Base-by-base conservation (phyloP, 768 basidiomycete species). In the Xanthoconium stramineum region DNA sequence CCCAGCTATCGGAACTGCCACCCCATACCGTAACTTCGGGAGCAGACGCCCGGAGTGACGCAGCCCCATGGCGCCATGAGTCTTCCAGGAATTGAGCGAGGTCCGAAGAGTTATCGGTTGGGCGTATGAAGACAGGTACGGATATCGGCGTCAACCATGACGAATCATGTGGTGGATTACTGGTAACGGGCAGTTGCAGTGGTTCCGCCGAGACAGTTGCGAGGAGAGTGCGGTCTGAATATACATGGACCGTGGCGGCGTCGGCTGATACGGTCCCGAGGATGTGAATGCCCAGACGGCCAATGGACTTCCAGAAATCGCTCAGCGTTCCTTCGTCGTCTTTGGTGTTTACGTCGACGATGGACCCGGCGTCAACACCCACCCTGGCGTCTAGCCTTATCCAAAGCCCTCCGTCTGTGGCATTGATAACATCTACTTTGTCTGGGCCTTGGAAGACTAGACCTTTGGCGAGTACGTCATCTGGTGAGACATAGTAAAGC, bases 351-450 rank as follows among this genome's bases (percentile, higher is more conserved):
- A 88, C 78, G 1, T 81, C 85, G 14, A 88, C 72, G 19, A 83
- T 72, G 10, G 75, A 67, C 2, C 85, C 87, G 8, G 84, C 88
- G 65, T 91, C 83, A n/a, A 91, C 57, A 0, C 89, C 89, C 15
- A 88, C 65, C 47, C 78, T 74, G 5, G 78, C 85, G 17, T 80
- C 72, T 6, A 90, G 73, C 39, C 73, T 74, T 35, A 91, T 56
- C 83, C 83, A 85, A 30, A 90, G 64, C 4, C 76, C 83, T 10
- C 81, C 85, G 7, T 80, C 76, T 15, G 88, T 85, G 53, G 83
- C 74, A 57, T 85, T 86, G 50, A 87, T 70, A 3, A 91, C 77
- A 55, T 86, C 76, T 42, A 91, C 70, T 28, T 76, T 72, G 61
- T 84, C 80, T 0, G 89, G 88, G 2, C 86, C 86, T 42, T 75